Evolutionary conservation across 1,139 yeast genomes (phyloP), one percentile per base, ranked within the genome.

Genomic region (Taiozyma onychis): DNA sequence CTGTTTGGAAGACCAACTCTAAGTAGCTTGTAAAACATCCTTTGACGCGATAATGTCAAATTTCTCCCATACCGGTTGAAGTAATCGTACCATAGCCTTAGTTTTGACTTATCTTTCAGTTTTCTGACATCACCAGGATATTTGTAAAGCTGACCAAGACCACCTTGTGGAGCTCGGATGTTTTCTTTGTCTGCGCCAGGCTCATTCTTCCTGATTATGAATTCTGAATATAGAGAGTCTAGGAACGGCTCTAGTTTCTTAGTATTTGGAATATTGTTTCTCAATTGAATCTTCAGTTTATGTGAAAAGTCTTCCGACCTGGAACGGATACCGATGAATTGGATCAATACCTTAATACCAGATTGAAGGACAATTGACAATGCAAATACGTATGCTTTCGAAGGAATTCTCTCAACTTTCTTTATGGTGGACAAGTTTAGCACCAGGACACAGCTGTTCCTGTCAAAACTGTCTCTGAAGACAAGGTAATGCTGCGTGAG

Each of bases 1-100:
- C 95, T 74, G 64, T 93, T 93, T 9, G 99, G 98, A 41, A 95
- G 74, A 0, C 99, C 99, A 18, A 90, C 95, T 49, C 97, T 76
- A 21, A 93, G 77, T 49, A 91, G 77, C 61, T 87, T 87, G 66
- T 83, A 88, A 64, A 89, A 93, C 66, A 83, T 81, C 32, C 85
- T 89, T 50, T 87, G 88, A 47, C 82, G 78, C 1, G 88, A 75
- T 27, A 91, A 61, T 1, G 95, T 83, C 48, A 95, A 70, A 62
- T 91, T 91, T 48, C 96, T 74, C 16, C 99, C 99, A 61, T 90
- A 86, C 22, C 80, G 79, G 51, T 85, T 75, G 65, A 90, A 87
- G 58, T 88, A 83, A 62, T 91, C 98, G 62, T 88, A 88, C 99
- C 99, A 95, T 48, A 91, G 72, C 59, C 93, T 85, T 79, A 91